Evolutionary conservation across 495 filamentous ascomycete genomes (phyloP), one percentile per base, ranked within the genome.

Genomic region (Penicillium coffeae): DNA sequence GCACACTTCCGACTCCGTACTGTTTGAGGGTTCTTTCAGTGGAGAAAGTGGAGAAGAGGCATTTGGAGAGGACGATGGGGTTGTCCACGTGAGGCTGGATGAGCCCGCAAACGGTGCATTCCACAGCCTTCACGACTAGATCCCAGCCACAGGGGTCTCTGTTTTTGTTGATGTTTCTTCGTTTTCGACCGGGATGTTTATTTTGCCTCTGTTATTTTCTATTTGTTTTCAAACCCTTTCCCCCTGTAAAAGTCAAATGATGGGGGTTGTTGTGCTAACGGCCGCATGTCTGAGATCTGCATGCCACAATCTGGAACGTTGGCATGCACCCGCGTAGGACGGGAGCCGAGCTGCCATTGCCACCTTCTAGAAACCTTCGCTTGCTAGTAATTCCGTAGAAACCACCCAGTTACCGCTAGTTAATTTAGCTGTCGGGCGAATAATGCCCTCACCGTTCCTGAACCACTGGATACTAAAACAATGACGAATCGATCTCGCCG

Each of bases 281-380:
- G 38, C 38, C 14, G 35, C 8, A 38, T 40, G 21, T 40, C 22
- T 32, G 21, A 21, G 21, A 18, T 13, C 12, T 21, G 25, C 45
- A 48, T 48, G 22, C 45, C 36, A 48, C 35, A 34, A 37, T 20
- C 43, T 18, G 25, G 14, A 19, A 47, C 42, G 22, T 43, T 54
- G 54, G 54, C 20, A 57, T 57, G 54, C 45, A 9, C 35, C 35
- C 40, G 21, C 39, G n/a, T n/a, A 48, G 15, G 12, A 37, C 34
- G 16, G 37, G 50, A 55, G 53, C 48, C 59, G 45, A 50, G 50
- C 42, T 45, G 2, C 38, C 42, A 48, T 61, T 50, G 43, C 58
- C 52, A 60, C 53, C 46, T 64, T 64, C 60, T 64, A 59, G 60
- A 64, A 64, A 48, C 18, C 44, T 64, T 25, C 52, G 60, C 13